These are phyloP conservation scores for Carallia pectinifolia DNA, from an alignment of 345 rosid genomes.

Conservation along the genomic window DNA sequence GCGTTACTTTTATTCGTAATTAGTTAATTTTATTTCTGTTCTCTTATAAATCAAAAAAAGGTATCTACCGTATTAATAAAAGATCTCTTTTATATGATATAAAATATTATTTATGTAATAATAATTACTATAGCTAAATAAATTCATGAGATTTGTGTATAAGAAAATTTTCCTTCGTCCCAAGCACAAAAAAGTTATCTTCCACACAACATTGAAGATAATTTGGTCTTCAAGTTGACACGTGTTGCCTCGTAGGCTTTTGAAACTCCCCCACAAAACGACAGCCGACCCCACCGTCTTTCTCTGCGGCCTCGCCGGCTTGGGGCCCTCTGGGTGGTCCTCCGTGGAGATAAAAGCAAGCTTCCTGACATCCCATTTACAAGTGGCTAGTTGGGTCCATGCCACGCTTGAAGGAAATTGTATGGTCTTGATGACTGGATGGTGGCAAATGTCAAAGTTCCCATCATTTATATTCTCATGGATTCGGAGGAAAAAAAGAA, in stretches of 20 bases:
- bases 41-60: too few species aligned
- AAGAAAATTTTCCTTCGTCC: too few species aligned
- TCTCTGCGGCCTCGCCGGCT: not conserved
- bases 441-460: too few species aligned
- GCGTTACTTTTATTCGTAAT: too few species aligned
- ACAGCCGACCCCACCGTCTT: conserved; percentile 24
- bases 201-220: not conserved
- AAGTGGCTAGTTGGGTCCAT: conserved; percentile 25
- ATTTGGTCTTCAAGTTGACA: conserved; percentile 12
- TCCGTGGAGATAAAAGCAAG: conserved; percentile 16
- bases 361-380: conserved; percentile 6
- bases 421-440: conserved; percentile 12
- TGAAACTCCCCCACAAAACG: conserved; percentile 9
- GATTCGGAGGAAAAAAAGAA: not conserved
- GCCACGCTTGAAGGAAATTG: conserved; percentile 21
- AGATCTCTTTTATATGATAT: too few species aligned
- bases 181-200: too few species aligned
- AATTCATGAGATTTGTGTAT: too few species aligned
- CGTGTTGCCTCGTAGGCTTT: conserved; percentile 24
- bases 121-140: too few species aligned
- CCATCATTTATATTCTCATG: too few species aligned
- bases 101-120: too few species aligned
- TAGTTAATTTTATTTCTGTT: too few species aligned
- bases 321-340: conserved; percentile 17
- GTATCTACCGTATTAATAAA: too few species aligned